A percentile compares a stretch with the other conserved stretches of the same genome.
These are phyloP conservation scores for Cudoniella acicularis DNA, from an alignment of 495 filamentous ascomycete genomes.

Conservation along the genomic window DNA sequence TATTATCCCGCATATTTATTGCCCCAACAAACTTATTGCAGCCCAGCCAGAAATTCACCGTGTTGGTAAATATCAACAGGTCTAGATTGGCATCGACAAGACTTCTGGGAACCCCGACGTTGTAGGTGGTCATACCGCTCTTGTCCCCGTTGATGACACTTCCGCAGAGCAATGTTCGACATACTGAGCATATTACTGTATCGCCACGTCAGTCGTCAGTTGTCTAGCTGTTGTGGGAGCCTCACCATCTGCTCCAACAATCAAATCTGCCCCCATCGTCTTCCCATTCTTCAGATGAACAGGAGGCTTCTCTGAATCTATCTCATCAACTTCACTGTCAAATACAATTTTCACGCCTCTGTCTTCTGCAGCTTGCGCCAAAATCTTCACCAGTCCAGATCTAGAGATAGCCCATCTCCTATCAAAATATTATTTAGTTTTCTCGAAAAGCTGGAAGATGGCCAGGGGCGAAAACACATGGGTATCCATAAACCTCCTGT, in stretches of 20 bases:
- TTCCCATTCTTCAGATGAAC: neutral
- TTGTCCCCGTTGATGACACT: neutral
- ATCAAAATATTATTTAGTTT: neutral
- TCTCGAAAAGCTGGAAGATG: constrained; percentile 13
- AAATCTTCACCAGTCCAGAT: constrained; percentile 56
- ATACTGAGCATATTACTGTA: neutral
- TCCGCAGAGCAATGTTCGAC: neutral
- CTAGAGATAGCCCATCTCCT: constrained; percentile 56
- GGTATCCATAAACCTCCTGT: constrained; percentile 6
- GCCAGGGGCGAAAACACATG: constrained; percentile 68
- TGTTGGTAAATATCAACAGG: no score
- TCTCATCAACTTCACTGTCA: neutral
- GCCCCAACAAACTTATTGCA: no score
- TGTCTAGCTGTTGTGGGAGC: neutral
- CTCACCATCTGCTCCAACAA: constrained; percentile 3
- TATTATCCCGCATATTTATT: no score
- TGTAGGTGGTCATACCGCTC: neutral
- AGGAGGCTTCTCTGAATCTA: neutral
- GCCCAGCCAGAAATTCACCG: no score
- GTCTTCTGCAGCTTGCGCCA: neutral
- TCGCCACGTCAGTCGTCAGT: neutral
- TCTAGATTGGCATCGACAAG: no score
- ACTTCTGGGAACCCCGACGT: neutral
- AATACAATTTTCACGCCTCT: neutral
- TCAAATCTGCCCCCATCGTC: neutral